Evolutionary conservation across 306 rosid species (phyloP).

Genomic region (Calophaca sinica): DNA sequence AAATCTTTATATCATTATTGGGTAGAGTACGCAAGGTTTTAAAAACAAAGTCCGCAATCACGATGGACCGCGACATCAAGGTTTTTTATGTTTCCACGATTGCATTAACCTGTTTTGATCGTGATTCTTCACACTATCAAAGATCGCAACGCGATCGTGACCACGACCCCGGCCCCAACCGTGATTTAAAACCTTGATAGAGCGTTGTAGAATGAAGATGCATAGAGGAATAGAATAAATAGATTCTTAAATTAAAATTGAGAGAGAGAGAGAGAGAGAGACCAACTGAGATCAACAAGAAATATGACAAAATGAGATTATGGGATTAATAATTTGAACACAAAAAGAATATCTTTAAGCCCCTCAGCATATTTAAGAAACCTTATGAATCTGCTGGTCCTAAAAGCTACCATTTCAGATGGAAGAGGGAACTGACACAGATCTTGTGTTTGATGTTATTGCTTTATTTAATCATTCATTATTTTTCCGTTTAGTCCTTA

Average conservation of each 20-base stretch:
- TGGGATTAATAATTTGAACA: slow-evolving; percentile 33
- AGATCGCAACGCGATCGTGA: too few species aligned
- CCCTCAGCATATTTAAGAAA: slow-evolving; percentile 36
- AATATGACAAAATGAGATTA: slow-evolving; percentile 24
- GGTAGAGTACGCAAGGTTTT: too few species aligned
- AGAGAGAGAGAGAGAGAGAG: not conserved
- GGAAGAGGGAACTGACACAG: slow-evolving; percentile 26
- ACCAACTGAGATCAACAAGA: not conserved
- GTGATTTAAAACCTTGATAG: too few species aligned
- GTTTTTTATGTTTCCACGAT: too few species aligned
- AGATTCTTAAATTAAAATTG: not conserved
- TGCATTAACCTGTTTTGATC: too few species aligned
- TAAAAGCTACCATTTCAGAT: slow-evolving; percentile 44
- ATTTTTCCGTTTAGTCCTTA: not conserved
- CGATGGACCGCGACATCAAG: too few species aligned
- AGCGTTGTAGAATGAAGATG: not conserved
- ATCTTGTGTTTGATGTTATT: slow-evolving; percentile 28
- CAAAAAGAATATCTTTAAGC: slow-evolving; percentile 18
- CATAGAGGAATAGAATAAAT: not conserved
- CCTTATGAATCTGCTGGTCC: slow-evolving; percentile 43
- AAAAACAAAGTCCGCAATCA: too few species aligned
- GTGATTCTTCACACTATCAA: too few species aligned
- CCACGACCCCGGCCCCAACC: too few species aligned
- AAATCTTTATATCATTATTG: slow-evolving; percentile 30
- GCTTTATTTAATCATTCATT: not conserved